Evolutionary conservation across 495 filamentous ascomycete species (phyloP).

Genomic region (Aspergillus incahuasiensis): DNA sequence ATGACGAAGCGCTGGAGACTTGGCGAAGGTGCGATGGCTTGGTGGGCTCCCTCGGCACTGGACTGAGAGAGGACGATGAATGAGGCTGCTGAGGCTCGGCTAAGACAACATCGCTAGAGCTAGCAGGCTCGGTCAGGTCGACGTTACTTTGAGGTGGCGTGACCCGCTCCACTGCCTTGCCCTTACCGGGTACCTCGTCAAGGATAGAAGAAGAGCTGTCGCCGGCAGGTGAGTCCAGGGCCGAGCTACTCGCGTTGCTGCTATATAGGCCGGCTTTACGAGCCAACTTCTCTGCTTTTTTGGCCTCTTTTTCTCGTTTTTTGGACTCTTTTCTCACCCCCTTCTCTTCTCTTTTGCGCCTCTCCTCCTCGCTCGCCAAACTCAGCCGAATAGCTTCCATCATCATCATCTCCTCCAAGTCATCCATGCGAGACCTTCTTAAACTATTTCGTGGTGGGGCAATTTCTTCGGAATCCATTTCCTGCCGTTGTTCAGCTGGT

Average conservation of each 20-base stretch:
- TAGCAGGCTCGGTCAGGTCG: conserved; percentile 1
- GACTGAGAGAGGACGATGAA: conserved; percentile 14
- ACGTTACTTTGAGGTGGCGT: conserved; percentile 9
- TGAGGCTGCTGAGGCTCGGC: background rate
- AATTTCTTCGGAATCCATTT: conserved; percentile 42
- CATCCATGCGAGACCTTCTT: conserved; percentile 67
- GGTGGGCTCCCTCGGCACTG: conserved; percentile 32
- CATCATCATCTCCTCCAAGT: conserved; percentile 97
- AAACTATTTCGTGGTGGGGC: conserved; percentile 53
- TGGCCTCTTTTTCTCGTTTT: conserved; percentile 76
- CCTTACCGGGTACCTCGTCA: conserved; percentile 56
- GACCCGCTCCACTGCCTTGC: conserved; percentile 71
- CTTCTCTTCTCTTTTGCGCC: conserved; percentile 75
- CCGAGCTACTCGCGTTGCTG: conserved; percentile 40
- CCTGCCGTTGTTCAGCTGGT: conserved; percentile 21
- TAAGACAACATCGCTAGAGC: background rate
- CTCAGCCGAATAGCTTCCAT: conserved; percentile 90
- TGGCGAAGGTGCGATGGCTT: conserved; percentile 68
- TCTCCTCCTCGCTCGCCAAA: conserved; percentile 84
- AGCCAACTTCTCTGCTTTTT: conserved; percentile 66
- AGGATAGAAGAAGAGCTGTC: conserved; percentile 41
- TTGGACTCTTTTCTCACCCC: conserved; percentile 75
- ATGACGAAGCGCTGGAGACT: conserved; percentile 78
- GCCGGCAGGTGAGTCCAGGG: conserved; percentile 29
- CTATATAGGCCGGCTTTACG: conserved; percentile 50